Evolutionary conservation across 306 rosid species (phyloP).

Genomic region (Cucumis hystrix): DNA sequence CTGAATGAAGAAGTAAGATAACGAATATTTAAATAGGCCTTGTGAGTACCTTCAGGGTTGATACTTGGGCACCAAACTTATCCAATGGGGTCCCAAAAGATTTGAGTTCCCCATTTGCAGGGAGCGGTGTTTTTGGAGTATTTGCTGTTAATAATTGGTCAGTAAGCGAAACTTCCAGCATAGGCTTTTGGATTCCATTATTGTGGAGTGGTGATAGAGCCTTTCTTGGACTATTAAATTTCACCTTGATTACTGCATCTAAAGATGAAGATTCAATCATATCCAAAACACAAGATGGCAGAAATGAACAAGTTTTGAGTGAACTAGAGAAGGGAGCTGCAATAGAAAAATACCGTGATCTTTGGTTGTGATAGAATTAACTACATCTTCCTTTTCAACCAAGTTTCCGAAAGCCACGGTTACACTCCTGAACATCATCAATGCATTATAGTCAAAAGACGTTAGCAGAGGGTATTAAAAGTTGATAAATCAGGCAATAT

Average conservation of each 20-base stretch:
- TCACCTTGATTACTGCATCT: constrained; percentile 17
- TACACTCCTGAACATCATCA: constrained; percentile 29
- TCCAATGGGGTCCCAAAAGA: constrained; percentile 47
- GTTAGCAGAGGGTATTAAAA: not conserved
- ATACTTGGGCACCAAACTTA: constrained; percentile 46
- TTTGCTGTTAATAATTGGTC: not conserved
- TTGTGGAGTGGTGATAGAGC: constrained; percentile 46
- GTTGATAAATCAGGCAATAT: not conserved
- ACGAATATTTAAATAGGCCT: not conserved
- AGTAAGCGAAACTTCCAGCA: constrained; percentile 15
- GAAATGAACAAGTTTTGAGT: not conserved
- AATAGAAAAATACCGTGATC: constrained; percentile 21
- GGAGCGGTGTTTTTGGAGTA: constrained; percentile 32
- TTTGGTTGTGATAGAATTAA: constrained; percentile 19
- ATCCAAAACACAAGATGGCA: not conserved
- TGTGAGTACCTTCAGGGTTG: constrained; percentile 43
- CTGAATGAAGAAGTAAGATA: not conserved
- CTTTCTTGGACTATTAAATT: constrained; percentile 30
- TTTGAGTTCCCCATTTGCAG: constrained; percentile 16
- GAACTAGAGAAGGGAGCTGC: not conserved
- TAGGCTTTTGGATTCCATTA: constrained; percentile 19
- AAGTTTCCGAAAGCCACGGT: constrained; percentile 35
- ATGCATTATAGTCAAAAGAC: not conserved
- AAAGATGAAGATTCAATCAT: constrained; percentile 4
- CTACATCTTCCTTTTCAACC: constrained; percentile 27